Base-by-base conservation (phyloP, 2,329 filamentous ascomycete genomes). In the Hypoxylon sp. region DNA sequence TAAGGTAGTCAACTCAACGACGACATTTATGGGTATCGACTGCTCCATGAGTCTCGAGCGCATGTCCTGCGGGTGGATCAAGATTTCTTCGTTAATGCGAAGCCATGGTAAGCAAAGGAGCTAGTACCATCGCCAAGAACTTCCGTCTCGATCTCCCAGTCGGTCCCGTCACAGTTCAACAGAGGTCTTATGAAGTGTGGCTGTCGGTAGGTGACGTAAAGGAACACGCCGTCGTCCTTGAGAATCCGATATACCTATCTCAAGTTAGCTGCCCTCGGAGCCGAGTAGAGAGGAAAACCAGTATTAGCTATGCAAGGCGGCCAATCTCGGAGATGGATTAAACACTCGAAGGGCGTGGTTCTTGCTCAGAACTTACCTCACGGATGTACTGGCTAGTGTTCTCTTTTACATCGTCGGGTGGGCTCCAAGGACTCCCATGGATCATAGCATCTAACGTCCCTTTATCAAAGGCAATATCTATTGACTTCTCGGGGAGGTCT, bases 401-500 rank as follows among this genome's bases (percentile, higher is more conserved):
- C 0, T 81, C 75, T 33, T 76, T 68, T 0, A 85, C 83, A 32
- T 84, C 80, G 5, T 80, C 77, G 0, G 83, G 84, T 1, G 84
- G 85, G 63, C 76, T 81, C 84, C 84, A 87, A 0, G 80, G 81
- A 65, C 80, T 84, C 1, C 85, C 84, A 69, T 84, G 78, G 30
- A 87, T 83, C 81, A 87, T 85, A 46, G 82, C 83, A 73, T 87
- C 84, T 2, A 87, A 75, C 0, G 84, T 87, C 2, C 80, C 80
- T 72, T 87, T 87, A 67, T 87, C 84, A 67, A 89, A 86, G 9
- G 85, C 85, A 4, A 88, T 79, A 68, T 86, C 83, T 38, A 89
- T 72, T 0, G 80, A 81, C 1, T 63, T 70, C 30, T 78, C 74
- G 0, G 75, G 70, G 0, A 86, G 68, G 0, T 73, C 71, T 7